Base-by-base conservation (phyloP, 2,329 filamentous ascomycete species). In the Colletotrichum sp. region DNA sequence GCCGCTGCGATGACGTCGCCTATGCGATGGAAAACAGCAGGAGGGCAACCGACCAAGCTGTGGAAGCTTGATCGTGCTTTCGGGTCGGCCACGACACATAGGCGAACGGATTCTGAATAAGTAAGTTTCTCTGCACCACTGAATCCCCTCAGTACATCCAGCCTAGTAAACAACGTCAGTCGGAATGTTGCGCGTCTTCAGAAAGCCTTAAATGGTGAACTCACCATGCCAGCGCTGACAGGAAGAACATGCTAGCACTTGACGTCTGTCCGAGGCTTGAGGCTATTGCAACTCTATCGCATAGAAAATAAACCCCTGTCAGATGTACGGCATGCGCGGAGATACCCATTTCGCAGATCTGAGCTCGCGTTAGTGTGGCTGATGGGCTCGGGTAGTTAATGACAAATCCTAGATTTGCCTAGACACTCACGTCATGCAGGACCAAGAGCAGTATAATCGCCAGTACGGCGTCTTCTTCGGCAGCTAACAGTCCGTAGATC, bases 51-150 rank as follows among this genome's bases (percentile, higher is more conserved):
- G 0, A 81, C 75, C 3, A 81, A 58, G 1, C 72, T 78, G 16
- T 81, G 79, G 4, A 81, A 69, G 38, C 75, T 77, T 57, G 47
- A 27, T 15, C 63, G 65, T 0, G 75, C 73, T 16, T 76, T 80
- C 12, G 75, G 77, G 16, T 78, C 72, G 11, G 80, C 76, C 5
- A 72, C 27, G 4, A 81, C 78, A 27, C 76, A 78, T n/a, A 70
- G 61, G 13, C 79, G 78, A 4, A 81, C 78, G 2, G 75, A 72
- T 3, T 73, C 72, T 0, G 78, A 75, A n/a, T 80, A 80, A 5
- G 78, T 73, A 8, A 81, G 77, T 34, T 81, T 81, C 57, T 81
- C 79, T 1, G 80, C 77, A 5, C 80, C 80, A n/a, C 78, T 80
- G 65, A 81, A 79, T 0, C 80, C 80, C 31, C 79, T 76, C 7